Percentiles rank a stretch among this genome's conserved stretches.
phyloP scores from a whole-genome alignment of 2,329 filamentous ascomycete species.

The Hypomyces perniciosus region DNA sequence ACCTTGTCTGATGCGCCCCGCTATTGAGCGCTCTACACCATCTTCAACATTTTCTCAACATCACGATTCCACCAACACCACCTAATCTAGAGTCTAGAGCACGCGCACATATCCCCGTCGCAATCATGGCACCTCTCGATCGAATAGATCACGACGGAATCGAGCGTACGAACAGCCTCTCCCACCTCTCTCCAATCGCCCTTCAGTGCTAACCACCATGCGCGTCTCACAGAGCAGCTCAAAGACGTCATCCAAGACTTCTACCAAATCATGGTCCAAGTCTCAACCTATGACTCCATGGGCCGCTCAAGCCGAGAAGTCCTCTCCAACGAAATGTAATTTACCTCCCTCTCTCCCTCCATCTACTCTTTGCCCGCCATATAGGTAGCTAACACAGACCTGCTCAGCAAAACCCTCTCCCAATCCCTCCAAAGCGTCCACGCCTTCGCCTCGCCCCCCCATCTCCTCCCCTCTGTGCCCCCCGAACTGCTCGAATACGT shows the following conservation, averaged over 20 bases:
- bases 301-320: conserved; percentile 48
- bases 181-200: background rate
- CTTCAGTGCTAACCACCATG: conserved; percentile 13
- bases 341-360: background rate
- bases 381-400: conserved; percentile 11
- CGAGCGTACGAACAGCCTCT: conserved; percentile 28
- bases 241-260: conserved; percentile 59
- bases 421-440: conserved; percentile 34
- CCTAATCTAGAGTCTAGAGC: background rate
- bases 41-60: background rate
- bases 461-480: conserved; percentile 47
- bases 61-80: background rate
- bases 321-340: conserved; percentile 47
- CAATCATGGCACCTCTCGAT: conserved; percentile 38
- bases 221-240: conserved; percentile 42
- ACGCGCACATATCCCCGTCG: background rate
- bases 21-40: background rate
- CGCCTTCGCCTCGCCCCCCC: conserved; percentile 34
- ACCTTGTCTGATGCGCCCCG: too few relatives aligned
- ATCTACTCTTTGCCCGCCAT: conserved; percentile 2
- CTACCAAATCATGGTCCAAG: conserved; percentile 58
- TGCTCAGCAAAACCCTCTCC: conserved; percentile 34
- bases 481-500: conserved; percentile 63
- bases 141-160: conserved; percentile 32
- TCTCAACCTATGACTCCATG: conserved; percentile 53